Conservation (phyloP, 208 protist species). For the Trypanosoma platydactyli region DNA sequence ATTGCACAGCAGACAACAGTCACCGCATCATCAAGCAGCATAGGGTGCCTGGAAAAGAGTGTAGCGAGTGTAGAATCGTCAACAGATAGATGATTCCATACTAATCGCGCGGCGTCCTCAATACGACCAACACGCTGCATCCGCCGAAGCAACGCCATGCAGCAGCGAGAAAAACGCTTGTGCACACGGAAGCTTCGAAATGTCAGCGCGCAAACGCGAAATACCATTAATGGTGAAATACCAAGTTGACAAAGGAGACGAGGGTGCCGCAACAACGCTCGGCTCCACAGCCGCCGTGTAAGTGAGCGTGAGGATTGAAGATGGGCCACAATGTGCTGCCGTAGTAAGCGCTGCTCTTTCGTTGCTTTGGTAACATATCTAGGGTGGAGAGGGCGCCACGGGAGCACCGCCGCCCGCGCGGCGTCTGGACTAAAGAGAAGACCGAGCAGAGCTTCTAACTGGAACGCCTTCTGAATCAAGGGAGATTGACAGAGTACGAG, state of each 20-base stretch:
- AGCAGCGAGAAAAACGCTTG: constrained; percentile 30
- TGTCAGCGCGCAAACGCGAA: constrained; percentile 31
- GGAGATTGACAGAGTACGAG: background rate
- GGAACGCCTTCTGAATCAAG: constrained; percentile 6
- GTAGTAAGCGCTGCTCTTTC: constrained; percentile 2
- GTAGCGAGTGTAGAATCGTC: constrained; percentile 8
- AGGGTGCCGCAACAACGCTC: constrained; percentile 34
- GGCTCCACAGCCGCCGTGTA: constrained; percentile 25
- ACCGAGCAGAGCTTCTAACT: constrained; percentile 6
- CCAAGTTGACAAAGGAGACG: constrained; percentile 31
- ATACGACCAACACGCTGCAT: constrained; percentile 31
- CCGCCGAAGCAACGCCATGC: constrained; percentile 30
- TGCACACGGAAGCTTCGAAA: constrained; percentile 41
- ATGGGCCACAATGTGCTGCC: constrained; percentile 17
- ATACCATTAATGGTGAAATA: constrained; percentile 42
- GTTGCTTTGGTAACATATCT: constrained; percentile 2
- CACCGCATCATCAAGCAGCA: constrained; percentile 30
- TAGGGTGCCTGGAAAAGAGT: constrained; percentile 29
- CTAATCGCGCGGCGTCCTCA: constrained; percentile 41
- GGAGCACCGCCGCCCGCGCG: too few species aligned
- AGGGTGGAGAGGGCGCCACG: background rate
- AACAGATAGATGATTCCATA: constrained; percentile 71
- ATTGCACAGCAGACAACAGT: constrained; percentile 44
- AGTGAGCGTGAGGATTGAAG: constrained; percentile 22
- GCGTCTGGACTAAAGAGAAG: background rate